Evolutionary conservation across 179 eudicot genomes (phyloP).

Genomic region (Pouteria campechiana): DNA sequence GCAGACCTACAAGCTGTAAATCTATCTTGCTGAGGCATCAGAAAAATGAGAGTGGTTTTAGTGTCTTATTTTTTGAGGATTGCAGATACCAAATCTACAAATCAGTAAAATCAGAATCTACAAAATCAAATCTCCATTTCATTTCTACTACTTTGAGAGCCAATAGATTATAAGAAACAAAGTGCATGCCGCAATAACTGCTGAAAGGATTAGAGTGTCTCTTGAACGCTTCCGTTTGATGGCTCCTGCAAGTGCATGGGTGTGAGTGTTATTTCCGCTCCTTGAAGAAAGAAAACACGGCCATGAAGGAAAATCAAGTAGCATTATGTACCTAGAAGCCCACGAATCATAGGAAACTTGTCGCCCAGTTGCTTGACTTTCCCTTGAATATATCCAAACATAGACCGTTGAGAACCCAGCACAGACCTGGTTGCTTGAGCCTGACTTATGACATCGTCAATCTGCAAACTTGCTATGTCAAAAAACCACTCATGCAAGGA

Average conservation of each 20-base stretch:
- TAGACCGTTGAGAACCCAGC: conserved; percentile 72
- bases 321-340: conserved; percentile 59
- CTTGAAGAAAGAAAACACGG: background rate
- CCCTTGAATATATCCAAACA: conserved; percentile 86
- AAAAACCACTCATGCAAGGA: too few relatives aligned
- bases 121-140: background rate
- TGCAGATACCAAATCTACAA: too few relatives aligned
- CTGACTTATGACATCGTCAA: conserved; percentile 87
- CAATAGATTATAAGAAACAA: conserved; percentile 83
- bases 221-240: conserved; percentile 73
- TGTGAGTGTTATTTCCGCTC: background rate
- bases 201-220: conserved; percentile 80
- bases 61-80: too few relatives aligned
- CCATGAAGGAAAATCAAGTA: background rate
- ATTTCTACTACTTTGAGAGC: conserved; percentile 62
- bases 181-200: conserved; percentile 85
- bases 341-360: conserved; percentile 83
- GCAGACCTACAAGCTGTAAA: too few relatives aligned
- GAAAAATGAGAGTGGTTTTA: too few relatives aligned
- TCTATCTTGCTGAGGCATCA: too few relatives aligned
- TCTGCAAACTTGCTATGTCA: too few relatives aligned
- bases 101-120: too few relatives aligned
- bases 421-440: conserved; percentile 84
- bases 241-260: conserved; percentile 43
- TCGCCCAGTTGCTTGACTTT: conserved; percentile 80